phyloP scores from a whole-genome alignment of 306 rosid genomes.

The Bauhinia variegata region DNA sequence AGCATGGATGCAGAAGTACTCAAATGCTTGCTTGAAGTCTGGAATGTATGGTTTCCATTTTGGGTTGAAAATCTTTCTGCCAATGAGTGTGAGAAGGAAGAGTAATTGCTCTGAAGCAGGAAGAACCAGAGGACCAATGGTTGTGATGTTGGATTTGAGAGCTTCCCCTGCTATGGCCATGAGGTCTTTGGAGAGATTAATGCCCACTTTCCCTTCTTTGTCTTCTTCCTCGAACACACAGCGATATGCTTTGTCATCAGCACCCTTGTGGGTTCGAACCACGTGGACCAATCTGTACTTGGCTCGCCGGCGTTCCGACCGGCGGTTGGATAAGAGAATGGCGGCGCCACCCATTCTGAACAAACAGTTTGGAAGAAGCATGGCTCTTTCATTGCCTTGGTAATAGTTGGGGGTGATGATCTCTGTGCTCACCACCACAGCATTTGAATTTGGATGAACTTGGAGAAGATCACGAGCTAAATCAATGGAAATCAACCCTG shows the following conservation, averaged over 20 bases:
- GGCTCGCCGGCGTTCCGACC: constrained; percentile 56
- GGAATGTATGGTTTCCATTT: constrained; percentile 98
- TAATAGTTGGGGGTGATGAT: constrained; percentile 88
- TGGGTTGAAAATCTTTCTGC: constrained; percentile 75
- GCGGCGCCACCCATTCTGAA: constrained; percentile 99
- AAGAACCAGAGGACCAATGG: constrained; percentile 90
- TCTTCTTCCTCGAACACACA: constrained; percentile 90
- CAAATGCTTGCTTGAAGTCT: constrained; percentile 89
- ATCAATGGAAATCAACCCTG: constrained; percentile 79
- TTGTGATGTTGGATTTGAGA: constrained; percentile 83
- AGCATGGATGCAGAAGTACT: constrained; percentile 95
- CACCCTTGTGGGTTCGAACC: constrained; percentile 84
- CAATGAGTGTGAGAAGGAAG: constrained; percentile 70
- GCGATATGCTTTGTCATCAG: constrained; percentile 73
- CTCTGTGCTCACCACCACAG: constrained; percentile 84
- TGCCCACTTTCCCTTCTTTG: constrained; percentile 84
- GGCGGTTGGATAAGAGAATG: constrained; percentile 65
- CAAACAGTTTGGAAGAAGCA: constrained; percentile 91
- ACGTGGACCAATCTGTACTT: constrained; percentile 80
- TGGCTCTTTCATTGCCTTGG: constrained; percentile 91
- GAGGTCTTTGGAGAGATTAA: constrained; percentile 73
- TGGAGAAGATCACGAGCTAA: constrained; percentile 93
- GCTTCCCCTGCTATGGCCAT: constrained; percentile 99
- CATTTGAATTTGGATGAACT: constrained; percentile 85
- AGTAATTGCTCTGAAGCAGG: constrained; percentile 96